Evolutionary conservation across 2,329 filamentous ascomycete genomes (phyloP).

Genomic region (Fusarium tuaranense): DNA sequence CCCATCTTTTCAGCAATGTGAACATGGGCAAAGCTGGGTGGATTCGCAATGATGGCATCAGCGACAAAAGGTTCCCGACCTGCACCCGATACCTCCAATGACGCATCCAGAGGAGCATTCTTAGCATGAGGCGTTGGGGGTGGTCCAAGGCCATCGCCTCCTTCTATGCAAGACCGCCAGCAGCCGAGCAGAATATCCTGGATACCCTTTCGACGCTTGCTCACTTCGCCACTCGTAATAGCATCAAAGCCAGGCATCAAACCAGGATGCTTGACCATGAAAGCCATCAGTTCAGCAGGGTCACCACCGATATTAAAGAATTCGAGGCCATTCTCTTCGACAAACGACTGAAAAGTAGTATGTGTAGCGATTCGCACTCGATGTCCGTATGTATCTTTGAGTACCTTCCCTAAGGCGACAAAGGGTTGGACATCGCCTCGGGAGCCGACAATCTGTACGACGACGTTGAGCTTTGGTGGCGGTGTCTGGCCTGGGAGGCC

Average conservation of each 20-base stretch:
- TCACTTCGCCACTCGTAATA: conserved; percentile 81
- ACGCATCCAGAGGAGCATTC: conserved; percentile 60
- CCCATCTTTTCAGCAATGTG: conserved; percentile 82
- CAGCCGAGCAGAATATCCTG: conserved; percentile 85
- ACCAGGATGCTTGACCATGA: conserved; percentile 91
- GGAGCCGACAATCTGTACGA: conserved; percentile 81
- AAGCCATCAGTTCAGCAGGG: conserved; percentile 82
- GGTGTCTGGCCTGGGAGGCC: conserved; percentile 69
- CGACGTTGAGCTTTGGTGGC: conserved; percentile 73
- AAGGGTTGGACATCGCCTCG: conserved; percentile 83
- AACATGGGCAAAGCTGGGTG: conserved; percentile 81
- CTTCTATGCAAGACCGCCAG: conserved; percentile 87
- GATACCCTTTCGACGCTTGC: conserved; percentile 79
- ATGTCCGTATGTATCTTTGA: conserved; percentile 75
- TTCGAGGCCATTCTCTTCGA: conserved; percentile 77
- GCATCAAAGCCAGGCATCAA: conserved; percentile 86
- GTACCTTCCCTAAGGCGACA: conserved; percentile 73
- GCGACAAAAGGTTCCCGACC: conserved; percentile 78
- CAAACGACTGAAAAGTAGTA: conserved; percentile 73
- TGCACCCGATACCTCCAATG: conserved; percentile 52
- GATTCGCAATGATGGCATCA: conserved; percentile 83
- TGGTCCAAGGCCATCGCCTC: conserved; percentile 73
- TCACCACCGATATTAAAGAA: conserved; percentile 84
- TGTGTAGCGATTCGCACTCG: conserved; percentile 81
- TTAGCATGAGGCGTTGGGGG: conserved; percentile 59